These are phyloP conservation scores for Coix lacrymajobi DNA, from an alignment of 176 grass and related monocot species.

Conservation along the genomic window DNA sequence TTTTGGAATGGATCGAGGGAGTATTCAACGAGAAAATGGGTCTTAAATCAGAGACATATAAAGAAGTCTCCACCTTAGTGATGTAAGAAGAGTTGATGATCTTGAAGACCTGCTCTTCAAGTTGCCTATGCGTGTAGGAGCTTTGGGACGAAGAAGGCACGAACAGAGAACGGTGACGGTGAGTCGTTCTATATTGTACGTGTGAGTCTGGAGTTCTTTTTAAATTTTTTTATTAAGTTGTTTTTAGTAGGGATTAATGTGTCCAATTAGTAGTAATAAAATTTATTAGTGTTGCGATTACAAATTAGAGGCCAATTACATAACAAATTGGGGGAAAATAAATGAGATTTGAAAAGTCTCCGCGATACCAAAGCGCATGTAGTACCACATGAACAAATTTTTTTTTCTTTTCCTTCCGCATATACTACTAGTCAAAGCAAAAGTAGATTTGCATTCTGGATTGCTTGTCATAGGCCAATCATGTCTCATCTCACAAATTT, in stretches of 20 bases:
- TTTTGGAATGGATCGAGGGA: too few species aligned
- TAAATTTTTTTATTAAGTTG: too few species aligned
- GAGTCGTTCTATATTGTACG: too few species aligned
- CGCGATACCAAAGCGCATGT: neutral
- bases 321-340: neutral
- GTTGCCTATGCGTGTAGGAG: too few species aligned
- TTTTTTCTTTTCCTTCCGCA: constrained; percentile 8
- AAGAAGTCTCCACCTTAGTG: too few species aligned
- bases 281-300: neutral
- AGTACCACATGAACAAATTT: neutral
- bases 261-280: neutral
- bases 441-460: constrained; percentile 38
- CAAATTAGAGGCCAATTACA: neutral
- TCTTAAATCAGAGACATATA: too few species aligned
- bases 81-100: too few species aligned
- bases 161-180: too few species aligned
- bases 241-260: neutral
- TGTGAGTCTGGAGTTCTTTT: too few species aligned
- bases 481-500: constrained; percentile 28
- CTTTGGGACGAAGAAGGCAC: too few species aligned
- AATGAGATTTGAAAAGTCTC: neutral
- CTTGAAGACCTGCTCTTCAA: too few species aligned
- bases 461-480: constrained; percentile 38
- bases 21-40: too few species aligned
- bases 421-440: constrained; percentile 20